phyloP scores from a whole-genome alignment of 2,329 filamentous ascomycete genomes.

The Teratosphaeria viscida region DNA sequence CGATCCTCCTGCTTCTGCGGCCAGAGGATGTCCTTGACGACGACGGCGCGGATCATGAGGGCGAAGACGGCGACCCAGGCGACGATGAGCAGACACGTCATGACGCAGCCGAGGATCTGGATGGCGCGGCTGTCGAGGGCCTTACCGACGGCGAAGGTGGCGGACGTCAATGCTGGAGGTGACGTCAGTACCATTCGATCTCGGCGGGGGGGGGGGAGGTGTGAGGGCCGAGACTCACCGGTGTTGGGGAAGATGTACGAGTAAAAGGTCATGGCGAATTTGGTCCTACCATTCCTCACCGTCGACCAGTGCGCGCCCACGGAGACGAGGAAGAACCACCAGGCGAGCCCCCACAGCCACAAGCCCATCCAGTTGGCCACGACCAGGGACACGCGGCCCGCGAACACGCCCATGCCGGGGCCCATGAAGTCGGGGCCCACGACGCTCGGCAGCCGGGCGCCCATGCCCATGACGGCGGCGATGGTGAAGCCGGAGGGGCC shows the following conservation, averaged over 20 bases:
- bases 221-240: conserved; percentile 21
- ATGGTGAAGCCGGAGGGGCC: conserved; percentile 64
- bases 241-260: conserved; percentile 77
- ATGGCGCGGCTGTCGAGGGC: conserved; percentile 43
- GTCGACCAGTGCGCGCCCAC: conserved; percentile 67
- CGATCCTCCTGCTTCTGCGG: conserved; percentile 59
- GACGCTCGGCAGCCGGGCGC: conserved; percentile 36
- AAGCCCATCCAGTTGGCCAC: conserved; percentile 54
- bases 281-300: conserved; percentile 49
- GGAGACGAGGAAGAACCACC: conserved; percentile 76
- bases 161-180: conserved; percentile 35
- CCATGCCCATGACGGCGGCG: conserved; percentile 50
- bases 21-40: conserved; percentile 61
- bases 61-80: conserved; percentile 59
- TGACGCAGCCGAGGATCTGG: conserved; percentile 55
- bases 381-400: conserved; percentile 45
- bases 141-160: conserved; percentile 59
- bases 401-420: conserved; percentile 38
- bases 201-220: neutral
- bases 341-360: conserved; percentile 73
- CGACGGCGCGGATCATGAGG: conserved; percentile 61
- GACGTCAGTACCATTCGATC: neutral
- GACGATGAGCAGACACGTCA: conserved; percentile 54
- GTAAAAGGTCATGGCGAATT: conserved; percentile 79
- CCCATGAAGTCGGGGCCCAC: conserved; percentile 48